These are phyloP conservation scores for Wickerhamiella infanticola DNA, from an alignment of 1,139 yeast species.

Conservation along the genomic window DNA sequence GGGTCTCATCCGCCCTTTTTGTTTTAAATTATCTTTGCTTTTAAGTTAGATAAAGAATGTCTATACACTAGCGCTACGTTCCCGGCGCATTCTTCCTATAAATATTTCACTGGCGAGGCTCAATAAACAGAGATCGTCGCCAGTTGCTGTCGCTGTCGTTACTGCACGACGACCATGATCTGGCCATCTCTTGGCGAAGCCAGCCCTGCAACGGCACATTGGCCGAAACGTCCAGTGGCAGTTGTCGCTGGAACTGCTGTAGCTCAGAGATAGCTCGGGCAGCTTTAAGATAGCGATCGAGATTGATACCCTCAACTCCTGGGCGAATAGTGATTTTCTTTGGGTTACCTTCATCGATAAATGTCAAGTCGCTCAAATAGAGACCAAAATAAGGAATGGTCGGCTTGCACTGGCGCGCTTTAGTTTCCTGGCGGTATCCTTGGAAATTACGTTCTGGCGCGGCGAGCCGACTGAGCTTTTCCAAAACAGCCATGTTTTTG, in stretches of 20 bases:
- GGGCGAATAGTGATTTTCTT: conserved; percentile 31
- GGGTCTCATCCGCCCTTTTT: no score
- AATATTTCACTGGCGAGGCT: conserved; percentile 15
- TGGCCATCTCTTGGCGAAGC: conserved; percentile 24
- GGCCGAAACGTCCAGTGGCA: conserved; percentile 29
- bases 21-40: no score
- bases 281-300: conserved; percentile 66
- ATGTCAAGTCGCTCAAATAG: conserved; percentile 74
- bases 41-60: no score
- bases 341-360: conserved; percentile 77
- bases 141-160: conserved; percentile 24
- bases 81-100: not conserved
- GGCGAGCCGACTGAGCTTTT: conserved; percentile 51
- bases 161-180: conserved; percentile 19
- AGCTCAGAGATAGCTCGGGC: conserved; percentile 64
- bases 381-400: conserved; percentile 77
- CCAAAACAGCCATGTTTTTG: conserved; percentile 50
- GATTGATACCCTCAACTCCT: conserved; percentile 42
- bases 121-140: conserved; percentile 25
- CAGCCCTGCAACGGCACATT: conserved; percentile 21
- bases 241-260: conserved; percentile 50
- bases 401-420: conserved; percentile 44
- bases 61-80: no score
- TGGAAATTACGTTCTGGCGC: conserved; percentile 75
- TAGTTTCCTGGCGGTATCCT: conserved; percentile 55